phyloP scores from a whole-genome alignment of 192 early-diverging fungal species.

The Podila minutissima region DNA sequence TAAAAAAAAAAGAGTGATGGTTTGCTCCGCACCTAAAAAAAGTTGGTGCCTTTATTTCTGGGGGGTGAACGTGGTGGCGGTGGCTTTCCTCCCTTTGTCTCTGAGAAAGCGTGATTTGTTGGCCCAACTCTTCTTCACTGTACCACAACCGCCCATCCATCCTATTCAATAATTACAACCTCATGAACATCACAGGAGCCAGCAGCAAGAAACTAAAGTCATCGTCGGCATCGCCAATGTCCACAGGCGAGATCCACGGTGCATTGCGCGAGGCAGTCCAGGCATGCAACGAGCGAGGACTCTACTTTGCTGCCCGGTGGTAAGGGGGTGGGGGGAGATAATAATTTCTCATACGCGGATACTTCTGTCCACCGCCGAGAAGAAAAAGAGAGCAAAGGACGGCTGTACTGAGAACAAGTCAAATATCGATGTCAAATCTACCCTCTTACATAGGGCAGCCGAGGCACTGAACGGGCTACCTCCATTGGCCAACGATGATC shows the following conservation, averaged over 20 bases:
- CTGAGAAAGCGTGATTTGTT: neutral
- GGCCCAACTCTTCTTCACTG: neutral
- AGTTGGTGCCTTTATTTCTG: neutral
- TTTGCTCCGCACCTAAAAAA: neutral
- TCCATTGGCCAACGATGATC: neutral
- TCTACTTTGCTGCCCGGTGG: conserved; percentile 81
- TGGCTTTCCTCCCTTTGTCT: neutral
- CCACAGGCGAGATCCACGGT: conserved; percentile 28
- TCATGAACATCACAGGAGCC: neutral
- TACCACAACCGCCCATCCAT: neutral
- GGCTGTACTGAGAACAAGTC: neutral
- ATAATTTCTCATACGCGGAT: neutral
- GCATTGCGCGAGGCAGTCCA: conserved; percentile 66
- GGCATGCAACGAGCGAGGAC: conserved; percentile 74
- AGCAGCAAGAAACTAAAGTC: neutral
- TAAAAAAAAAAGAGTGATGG: neutral
- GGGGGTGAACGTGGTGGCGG: neutral
- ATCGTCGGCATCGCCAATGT: conserved; percentile 4
- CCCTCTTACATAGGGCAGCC: conserved; percentile 54
- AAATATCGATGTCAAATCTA: neutral
- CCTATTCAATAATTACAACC: neutral
- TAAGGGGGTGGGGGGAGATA: conserved; percentile 49
- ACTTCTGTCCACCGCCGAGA: neutral
- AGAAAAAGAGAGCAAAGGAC: neutral
- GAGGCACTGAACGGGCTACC: conserved; percentile 59